Base-by-base conservation (phyloP, 495 filamentous ascomycete genomes). In the Penicillium nucicola region DNA sequence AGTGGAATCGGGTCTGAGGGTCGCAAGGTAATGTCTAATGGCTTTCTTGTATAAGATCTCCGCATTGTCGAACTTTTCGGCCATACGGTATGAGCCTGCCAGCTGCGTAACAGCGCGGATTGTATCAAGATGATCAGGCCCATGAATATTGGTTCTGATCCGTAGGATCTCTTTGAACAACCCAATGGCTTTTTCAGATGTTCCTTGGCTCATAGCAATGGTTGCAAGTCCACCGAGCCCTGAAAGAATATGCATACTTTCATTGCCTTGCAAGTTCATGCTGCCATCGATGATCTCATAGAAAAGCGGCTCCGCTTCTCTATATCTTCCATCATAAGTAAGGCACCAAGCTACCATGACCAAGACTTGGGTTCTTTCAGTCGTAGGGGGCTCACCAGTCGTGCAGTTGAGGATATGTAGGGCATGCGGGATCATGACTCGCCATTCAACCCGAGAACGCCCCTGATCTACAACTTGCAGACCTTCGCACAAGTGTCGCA, bases 391-490 rank as follows among this genome's bases (percentile, higher is more conserved):
- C 2, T 34, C 9, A 0, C 44, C 18, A 12, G 23, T 13, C 0
- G 61, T 56, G 3, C 22, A 42, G 9, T 40, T 6, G 3, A 58
- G 22, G 8, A 62, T 12, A 14, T 35, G 45, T 15, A 62, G 39
- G 22, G 68, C 66, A 54, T 74, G 72, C 33, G 69, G 68, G n/a
- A 74, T 10, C 15, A 64, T 60, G 44, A 49, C 45, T 28, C 57
- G 52, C 66, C 64, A 69, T 13, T 56, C 31, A 35, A 10, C 39
- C 18, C 54, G 20, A 5, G 20, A 62, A 50, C 65, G 52, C 12
- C 11, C 15, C 13, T 48, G 48, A n/a, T 67, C 47, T 23, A 43
- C 4, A 1, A 31, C 23, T 8, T 66, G 67, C 36, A 63, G 69
- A 1, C 50, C 36, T 5, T 52, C 5, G 20, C 22, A n/a, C 0